These are phyloP conservation scores for Dictyostelium intermedium DNA, from an alignment of 78 protist species.

Conservation along the genomic window DNA sequence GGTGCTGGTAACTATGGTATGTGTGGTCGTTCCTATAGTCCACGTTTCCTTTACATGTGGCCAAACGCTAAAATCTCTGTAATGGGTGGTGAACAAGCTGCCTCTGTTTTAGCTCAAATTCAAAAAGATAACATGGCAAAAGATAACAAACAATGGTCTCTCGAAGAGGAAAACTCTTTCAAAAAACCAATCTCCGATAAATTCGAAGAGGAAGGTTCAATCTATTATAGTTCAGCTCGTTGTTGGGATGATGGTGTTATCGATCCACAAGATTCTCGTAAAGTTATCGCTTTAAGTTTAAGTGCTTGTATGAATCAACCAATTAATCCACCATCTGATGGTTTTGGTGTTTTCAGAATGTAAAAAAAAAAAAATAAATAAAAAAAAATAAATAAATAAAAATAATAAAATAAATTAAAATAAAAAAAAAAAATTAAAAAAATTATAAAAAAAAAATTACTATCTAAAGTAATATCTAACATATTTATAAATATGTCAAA, in stretches of 20 bases:
- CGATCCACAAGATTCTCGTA: constrained; percentile 90
- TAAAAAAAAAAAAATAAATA: constrained; percentile 6
- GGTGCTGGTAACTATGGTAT: constrained; percentile 99
- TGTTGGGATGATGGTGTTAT: constrained; percentile 99
- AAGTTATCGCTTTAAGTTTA: constrained; percentile 90
- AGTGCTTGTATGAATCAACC: constrained; percentile 87
- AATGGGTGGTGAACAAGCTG: constrained; percentile 99
- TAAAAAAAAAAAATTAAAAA: no score
- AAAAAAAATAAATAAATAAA: not conserved
- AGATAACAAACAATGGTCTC: constrained; percentile 72
- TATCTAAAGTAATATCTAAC: no score
- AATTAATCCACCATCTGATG: constrained; percentile 53
- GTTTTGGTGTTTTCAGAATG: constrained; percentile 75
- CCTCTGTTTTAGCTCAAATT: constrained; percentile 77
- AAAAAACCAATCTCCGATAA: constrained; percentile 79
- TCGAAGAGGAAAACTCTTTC: constrained; percentile 79
- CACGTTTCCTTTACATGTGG: constrained; percentile 97
- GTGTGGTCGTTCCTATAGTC: constrained; percentile 96
- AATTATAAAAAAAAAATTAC: no score
- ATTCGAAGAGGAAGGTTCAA: constrained; percentile 92
- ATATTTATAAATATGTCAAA: no score
- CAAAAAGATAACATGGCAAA: constrained; percentile 75
- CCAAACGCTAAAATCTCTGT: constrained; percentile 97
- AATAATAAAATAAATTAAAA: no score
- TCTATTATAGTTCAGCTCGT: constrained; percentile 93